Percentiles rank a stretch among this genome's conserved stretches.
These are phyloP conservation scores for Mentha longifolia DNA, from an alignment of 257 asterid species.

Conservation along the genomic window DNA sequence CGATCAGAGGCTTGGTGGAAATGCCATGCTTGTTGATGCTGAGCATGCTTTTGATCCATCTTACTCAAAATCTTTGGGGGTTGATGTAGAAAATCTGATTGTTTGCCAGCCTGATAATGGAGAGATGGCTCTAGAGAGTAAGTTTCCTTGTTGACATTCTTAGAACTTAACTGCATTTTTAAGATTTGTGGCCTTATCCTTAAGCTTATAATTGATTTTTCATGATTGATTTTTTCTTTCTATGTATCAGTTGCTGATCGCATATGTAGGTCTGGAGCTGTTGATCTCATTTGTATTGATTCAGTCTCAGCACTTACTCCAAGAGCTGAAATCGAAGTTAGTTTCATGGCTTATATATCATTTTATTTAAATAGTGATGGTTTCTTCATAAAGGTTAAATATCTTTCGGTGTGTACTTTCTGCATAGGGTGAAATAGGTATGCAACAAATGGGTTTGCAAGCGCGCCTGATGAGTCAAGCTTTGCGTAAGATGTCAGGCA, in stretches of 20 bases:
- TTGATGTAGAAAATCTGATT: constrained; percentile 94
- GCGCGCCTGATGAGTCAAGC: constrained; percentile 99
- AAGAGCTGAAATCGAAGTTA: constrained; percentile 97
- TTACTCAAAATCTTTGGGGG: constrained; percentile 92
- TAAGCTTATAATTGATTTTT: constrained; percentile 9
- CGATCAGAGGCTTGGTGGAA: constrained; percentile 93
- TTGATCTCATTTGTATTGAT: constrained; percentile 97
- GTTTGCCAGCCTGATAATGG: constrained; percentile 99
- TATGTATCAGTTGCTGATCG: constrained; percentile 89
- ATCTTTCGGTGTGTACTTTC: constrained; percentile 23
- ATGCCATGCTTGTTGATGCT: constrained; percentile 99
- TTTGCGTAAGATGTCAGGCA: constrained; percentile 96
- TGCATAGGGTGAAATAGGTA: constrained; percentile 93
- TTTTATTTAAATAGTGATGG: constrained; percentile 19
- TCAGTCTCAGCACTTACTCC: constrained; percentile 99
- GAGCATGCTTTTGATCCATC: constrained; percentile 99
- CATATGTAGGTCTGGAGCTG: constrained; percentile 97
- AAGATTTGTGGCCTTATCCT: constrained; percentile 10
- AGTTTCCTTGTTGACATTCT: constrained; percentile 36
- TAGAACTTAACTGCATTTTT: neutral
- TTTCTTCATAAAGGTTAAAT: constrained; percentile 16
- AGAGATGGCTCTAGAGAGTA: constrained; percentile 99
- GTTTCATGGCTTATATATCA: constrained; percentile 35
- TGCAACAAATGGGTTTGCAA: constrained; percentile 99
- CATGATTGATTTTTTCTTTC: constrained; percentile 1